Base-by-base conservation (phyloP, 305 asterid genomes). In the Nicotiana rustica region DNA sequence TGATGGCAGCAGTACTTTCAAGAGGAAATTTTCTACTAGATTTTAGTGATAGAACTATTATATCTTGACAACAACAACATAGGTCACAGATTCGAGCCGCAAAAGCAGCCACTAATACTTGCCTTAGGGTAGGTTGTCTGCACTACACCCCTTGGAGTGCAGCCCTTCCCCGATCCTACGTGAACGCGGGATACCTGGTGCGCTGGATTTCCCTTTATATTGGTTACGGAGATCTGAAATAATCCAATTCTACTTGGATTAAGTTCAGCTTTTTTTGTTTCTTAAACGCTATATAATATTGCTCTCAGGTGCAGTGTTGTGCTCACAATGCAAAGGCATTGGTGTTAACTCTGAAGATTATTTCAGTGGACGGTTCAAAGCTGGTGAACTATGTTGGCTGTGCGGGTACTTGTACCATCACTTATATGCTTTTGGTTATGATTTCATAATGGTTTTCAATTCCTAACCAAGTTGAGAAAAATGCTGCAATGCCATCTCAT, bases 371-470 rank as follows among this genome's bases (percentile, higher is more conserved):
- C 93, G 81, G 93, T 93, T 85, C 88, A 96, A 96, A 88, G 98
- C 97, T 15, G 99, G 99, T 52, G 88, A 83, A 77, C 64, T 87
- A 15, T 96, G 99, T 82, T 96, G 99, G 98, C 93, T 96, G 82
- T 95, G 99, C 95, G 87, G 99, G 99, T 94, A 87, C 44, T 49
- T 41, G 14, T 0, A 17, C 77, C 19, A 60, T 81, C 17, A 18
- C 56, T 49, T 68, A 3, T 67, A 3, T 82, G 36, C 10, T 1
- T 65, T 35, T 47, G 25, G n/a, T 76, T 15, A 76, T 76, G 47
- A 36, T 38, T 65, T 61, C 71, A 8, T 3, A 19, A 6, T 77
- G 36, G 55, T 77, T 57, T 59, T 59, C 0, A 57, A 62, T 57
- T 69, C 33, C 15, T 4, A 55, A 77, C 12, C 14, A 2, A 57